Evolutionary conservation across 2,329 filamentous ascomycete genomes (phyloP).

Genomic region (Phoma sp.): DNA sequence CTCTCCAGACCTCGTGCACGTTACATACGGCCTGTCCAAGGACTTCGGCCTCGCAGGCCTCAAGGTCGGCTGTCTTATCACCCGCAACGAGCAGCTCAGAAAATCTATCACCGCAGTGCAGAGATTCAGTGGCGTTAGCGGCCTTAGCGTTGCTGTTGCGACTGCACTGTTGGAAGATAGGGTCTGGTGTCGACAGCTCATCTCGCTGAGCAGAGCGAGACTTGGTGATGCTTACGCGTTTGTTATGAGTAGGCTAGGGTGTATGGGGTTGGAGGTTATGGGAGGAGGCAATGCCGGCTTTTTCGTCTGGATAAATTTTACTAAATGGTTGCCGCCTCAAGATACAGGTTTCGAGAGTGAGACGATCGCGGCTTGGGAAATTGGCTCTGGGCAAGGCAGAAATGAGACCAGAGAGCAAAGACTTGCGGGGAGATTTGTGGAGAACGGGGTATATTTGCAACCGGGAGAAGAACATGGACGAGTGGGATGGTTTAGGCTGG

Average conservation of each 20-base stretch:
- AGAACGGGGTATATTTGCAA: constrained; percentile 29
- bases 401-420: constrained; percentile 24
- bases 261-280: constrained; percentile 56
- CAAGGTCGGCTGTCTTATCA: constrained; percentile 28
- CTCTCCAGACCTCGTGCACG: constrained; percentile 60
- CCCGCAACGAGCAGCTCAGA: constrained; percentile 24
- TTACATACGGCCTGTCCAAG: constrained; percentile 55
- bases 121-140: constrained; percentile 40
- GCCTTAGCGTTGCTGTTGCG: constrained; percentile 25
- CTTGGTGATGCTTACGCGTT: neutral
- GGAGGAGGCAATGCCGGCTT: constrained; percentile 63
- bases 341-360: constrained; percentile 16
- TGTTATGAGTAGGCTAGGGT: constrained; percentile 33
- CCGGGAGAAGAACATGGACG: constrained; percentile 45
- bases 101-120: constrained; percentile 38
- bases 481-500: constrained; percentile 54
- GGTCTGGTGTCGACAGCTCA: constrained; percentile 23
- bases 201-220: neutral
- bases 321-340: constrained; percentile 18
- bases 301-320: constrained; percentile 63
- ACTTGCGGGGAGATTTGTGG: constrained; percentile 31
- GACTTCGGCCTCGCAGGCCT: constrained; percentile 64
- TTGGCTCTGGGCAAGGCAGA: no score
- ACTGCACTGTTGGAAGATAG: constrained; percentile 31
- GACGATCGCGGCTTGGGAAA: no score